Evolutionary conservation across 179 eudicot species (phyloP), one percentile per base, ranked within the genome.

Genomic region (Spinacia oleracea): DNA sequence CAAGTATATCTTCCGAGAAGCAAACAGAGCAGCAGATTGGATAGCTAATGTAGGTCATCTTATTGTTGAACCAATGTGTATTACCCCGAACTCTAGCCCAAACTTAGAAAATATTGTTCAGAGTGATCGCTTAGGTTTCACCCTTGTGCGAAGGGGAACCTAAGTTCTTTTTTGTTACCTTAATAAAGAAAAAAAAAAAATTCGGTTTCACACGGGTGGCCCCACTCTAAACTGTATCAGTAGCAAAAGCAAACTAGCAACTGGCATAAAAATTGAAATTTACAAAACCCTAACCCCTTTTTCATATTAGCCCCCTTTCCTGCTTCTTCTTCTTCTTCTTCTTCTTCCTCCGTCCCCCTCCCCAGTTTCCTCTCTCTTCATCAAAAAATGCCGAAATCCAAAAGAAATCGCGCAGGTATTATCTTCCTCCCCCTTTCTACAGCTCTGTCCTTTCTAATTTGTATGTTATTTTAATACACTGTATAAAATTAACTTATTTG

Each of bases 331-430:
- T 56, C 75, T n/a, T 46, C 21, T 18, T 5, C 0, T 23, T 46
- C 76, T 70, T 42, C 51, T 50, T 56, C 75, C 53, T 27, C 31
- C 7, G 42, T 20, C 18, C 16, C 66, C 14, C 56, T 29, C 9
- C 58, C 18, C 18, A 35, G 70, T 29, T 10, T 20, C 21, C 62
- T 11, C 66, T 40, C 63, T 58, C 31, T 78, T 34, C 38, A 15
- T 4, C 12, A 10, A 32, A 76, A 76, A 45, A 84, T 84, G 87
- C 87, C 87, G 34, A 84, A 85, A 62, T 84, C 87, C 8, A 82
- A 84, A 78, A 84, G 85, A 79, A 81, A 84, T 65, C 80, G 87
- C 31, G 15, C 67, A 20, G 87, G 85, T 84, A 84, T 27, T 31
- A n/a, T 29, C 82, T 73, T 56, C 32, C 14, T 0, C 35, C 6